phyloP scores from a whole-genome alignment of 1,284 basidiomycete species.

The Cryptococcus sp. region DNA sequence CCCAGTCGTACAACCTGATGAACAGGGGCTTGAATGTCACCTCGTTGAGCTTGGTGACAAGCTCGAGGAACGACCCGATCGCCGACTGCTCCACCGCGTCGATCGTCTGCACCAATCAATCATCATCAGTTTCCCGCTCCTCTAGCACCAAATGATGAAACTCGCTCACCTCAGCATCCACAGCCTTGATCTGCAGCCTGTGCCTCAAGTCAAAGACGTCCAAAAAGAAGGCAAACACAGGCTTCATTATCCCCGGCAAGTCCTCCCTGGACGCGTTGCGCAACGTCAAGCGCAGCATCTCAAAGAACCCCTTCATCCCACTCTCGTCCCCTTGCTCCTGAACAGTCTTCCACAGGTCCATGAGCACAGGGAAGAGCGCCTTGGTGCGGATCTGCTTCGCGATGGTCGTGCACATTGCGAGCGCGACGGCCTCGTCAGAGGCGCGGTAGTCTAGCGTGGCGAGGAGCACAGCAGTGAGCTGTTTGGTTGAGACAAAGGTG shows the following conservation, averaged over 20 bases:
- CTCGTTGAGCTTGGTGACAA: slow-evolving; percentile 92
- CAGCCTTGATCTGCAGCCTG: slow-evolving; percentile 43
- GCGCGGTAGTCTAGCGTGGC: slow-evolving; percentile 37
- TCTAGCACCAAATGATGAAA: slow-evolving; percentile 7
- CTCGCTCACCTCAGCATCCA: slow-evolving; percentile 50
- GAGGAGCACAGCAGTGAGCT: slow-evolving; percentile 48
- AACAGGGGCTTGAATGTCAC: slow-evolving; percentile 88
- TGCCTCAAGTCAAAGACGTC: slow-evolving; percentile 68
- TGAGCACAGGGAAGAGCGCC: slow-evolving; percentile 62
- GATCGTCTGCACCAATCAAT: slow-evolving; percentile 22
- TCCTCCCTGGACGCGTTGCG: slow-evolving; percentile 63
- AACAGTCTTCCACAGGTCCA: slow-evolving; percentile 48
- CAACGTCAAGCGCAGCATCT: slow-evolving; percentile 63
- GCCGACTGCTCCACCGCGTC: slow-evolving; percentile 50
- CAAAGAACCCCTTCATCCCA: slow-evolving; percentile 58
- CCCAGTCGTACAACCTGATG: slow-evolving; percentile 92
- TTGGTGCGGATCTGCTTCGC: slow-evolving; percentile 68
- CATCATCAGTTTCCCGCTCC: neutral
- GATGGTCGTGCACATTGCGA: slow-evolving; percentile 54
- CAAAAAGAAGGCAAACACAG: slow-evolving; percentile 76
- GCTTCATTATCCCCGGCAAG: slow-evolving; percentile 67
- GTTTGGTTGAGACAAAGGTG: slow-evolving; percentile 49
- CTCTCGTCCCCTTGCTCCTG: slow-evolving; percentile 30
- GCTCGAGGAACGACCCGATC: slow-evolving; percentile 73
- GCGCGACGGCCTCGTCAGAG: slow-evolving; percentile 21